Conservation (phyloP, 768 basidiomycete species). For the Rhizopogon vinicolor region DNA sequence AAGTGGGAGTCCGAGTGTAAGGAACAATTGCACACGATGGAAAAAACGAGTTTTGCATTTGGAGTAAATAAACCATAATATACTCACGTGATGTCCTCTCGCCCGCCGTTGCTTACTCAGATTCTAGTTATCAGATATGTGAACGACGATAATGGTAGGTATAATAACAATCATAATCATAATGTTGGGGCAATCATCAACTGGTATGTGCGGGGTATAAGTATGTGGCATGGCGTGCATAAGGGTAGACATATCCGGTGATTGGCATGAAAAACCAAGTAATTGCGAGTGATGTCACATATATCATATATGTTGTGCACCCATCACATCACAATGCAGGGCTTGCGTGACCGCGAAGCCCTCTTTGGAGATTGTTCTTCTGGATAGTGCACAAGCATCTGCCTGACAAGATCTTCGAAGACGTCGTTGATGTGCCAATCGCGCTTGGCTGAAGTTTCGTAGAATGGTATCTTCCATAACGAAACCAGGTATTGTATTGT, state of each 20-base stretch:
- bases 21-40: slow-evolving; percentile 6
- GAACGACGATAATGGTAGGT: too few species aligned
- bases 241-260: neutral
- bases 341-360: slow-evolving; percentile 18
- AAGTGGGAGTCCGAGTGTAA: slow-evolving; percentile 1
- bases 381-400: slow-evolving; percentile 69
- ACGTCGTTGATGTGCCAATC: slow-evolving; percentile 79
- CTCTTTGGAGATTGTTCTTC: slow-evolving; percentile 32
- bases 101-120: neutral
- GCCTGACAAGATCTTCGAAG: slow-evolving; percentile 71
- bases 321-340: slow-evolving; percentile 31
- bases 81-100: neutral
- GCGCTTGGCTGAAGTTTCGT: slow-evolving; percentile 84
- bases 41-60: slow-evolving; percentile 11
- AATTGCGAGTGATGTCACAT: neutral
- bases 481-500: slow-evolving; percentile 61
- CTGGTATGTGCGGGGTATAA: neutral
- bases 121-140: too few species aligned
- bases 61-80: slow-evolving; percentile 1
- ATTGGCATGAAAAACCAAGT: neutral
- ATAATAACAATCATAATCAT: neutral
- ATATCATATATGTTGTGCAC: neutral
- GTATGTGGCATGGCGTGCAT: neutral
- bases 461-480: slow-evolving; percentile 71
- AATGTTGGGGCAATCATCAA: neutral